Conservation (phyloP, 2,329 filamentous ascomycete genomes). For the Lachnellula occidentalis region DNA sequence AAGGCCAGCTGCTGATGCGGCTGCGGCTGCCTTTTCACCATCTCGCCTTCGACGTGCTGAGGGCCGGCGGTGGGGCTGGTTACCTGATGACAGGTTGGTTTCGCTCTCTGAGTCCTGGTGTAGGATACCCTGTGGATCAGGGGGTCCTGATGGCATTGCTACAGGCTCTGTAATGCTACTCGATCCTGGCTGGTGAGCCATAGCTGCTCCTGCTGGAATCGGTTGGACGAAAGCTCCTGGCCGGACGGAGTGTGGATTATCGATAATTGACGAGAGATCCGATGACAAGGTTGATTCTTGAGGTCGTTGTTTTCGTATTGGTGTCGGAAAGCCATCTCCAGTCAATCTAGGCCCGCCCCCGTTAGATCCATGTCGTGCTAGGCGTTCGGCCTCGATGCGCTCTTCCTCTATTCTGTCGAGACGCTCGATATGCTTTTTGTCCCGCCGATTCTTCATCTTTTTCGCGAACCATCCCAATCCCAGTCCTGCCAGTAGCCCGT, state of each 20-base stretch:
- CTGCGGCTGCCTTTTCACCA: constrained; percentile 40
- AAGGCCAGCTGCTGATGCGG: constrained; percentile 39
- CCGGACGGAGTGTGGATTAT: constrained; percentile 32
- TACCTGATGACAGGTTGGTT: constrained; percentile 37
- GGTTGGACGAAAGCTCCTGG: constrained; percentile 38
- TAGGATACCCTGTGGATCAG: constrained; percentile 45
- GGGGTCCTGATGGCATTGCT: constrained; percentile 51
- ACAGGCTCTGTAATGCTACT: constrained; percentile 35
- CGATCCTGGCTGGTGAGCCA: constrained; percentile 33
- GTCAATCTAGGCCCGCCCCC: constrained; percentile 56
- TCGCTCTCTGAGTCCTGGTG: constrained; percentile 40
- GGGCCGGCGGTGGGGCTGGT: constrained; percentile 37
- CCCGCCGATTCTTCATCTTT: constrained; percentile 54
- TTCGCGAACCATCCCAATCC: constrained; percentile 65
- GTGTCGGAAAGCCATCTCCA: constrained; percentile 57
- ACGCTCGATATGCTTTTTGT: constrained; percentile 36
- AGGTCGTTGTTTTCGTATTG: constrained; percentile 33
- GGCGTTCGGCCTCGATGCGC: constrained; percentile 51
- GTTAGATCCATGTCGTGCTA: constrained; percentile 48
- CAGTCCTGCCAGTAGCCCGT: constrained; percentile 52
- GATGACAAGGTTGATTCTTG: constrained; percentile 22
- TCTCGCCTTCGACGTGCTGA: constrained; percentile 44
- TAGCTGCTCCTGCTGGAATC: constrained; percentile 23
- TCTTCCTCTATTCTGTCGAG: constrained; percentile 33
- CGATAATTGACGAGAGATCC: constrained; percentile 27